Percentiles rank a stretch among this genome's conserved stretches.
These are phyloP conservation scores for Miscanthus lutarioriparius DNA, from an alignment of 176 grass and related monocot species.

Conservation along the genomic window DNA sequence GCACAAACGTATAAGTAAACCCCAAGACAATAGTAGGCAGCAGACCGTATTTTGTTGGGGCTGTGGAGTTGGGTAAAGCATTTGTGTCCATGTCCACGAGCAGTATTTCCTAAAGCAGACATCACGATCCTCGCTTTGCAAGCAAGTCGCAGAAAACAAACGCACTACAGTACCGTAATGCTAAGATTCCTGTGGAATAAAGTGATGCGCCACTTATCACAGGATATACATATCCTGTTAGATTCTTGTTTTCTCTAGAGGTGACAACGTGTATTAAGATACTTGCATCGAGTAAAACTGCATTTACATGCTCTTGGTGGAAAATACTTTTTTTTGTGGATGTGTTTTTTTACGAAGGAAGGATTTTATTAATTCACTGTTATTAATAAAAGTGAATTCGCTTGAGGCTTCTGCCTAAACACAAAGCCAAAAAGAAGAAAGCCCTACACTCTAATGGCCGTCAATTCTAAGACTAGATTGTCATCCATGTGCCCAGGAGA, in stretches of 20 bases:
- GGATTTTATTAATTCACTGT: too few species aligned
- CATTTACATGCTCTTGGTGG: neutral
- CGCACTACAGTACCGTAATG: neutral
- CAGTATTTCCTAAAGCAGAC: conserved; percentile 13
- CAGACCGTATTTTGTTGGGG: too few species aligned
- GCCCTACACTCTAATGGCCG: too few species aligned
- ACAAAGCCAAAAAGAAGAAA: too few species aligned
- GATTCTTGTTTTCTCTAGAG: conserved; percentile 10
- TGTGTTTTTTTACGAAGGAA: neutral
- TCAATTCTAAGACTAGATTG: too few species aligned
- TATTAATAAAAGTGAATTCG: too few species aligned
- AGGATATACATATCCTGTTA: neutral
- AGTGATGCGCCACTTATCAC: neutral
- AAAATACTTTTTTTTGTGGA: neutral
- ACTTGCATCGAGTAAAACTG: neutral
- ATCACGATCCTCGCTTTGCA: conserved; percentile 29
- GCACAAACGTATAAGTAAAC: conserved; percentile 28
- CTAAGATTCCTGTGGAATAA: conserved; percentile 10
- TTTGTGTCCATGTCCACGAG: conserved; percentile 25
- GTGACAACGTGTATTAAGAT: neutral
- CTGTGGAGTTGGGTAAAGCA: neutral
- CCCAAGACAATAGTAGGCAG: too few species aligned
- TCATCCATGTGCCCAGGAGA: too few species aligned
- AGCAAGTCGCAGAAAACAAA: conserved; percentile 20
- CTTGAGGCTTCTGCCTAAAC: too few species aligned